Evolutionary conservation across 2,329 filamentous ascomycete genomes (phyloP).

Genomic region (Fusarium praegraminearum): DNA sequence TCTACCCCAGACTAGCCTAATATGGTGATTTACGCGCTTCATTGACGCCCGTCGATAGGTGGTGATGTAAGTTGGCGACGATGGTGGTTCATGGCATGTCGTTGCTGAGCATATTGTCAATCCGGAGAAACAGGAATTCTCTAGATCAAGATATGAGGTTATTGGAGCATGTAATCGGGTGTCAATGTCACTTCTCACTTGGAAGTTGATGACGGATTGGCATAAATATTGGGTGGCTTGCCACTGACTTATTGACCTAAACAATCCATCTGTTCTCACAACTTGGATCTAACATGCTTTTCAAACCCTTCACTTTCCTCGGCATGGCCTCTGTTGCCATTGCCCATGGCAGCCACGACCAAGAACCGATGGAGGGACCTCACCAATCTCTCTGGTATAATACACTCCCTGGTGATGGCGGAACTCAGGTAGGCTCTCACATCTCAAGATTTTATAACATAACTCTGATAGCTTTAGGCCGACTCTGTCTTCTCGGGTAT

Average conservation of each 20-base stretch:
- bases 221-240: constrained; percentile 14
- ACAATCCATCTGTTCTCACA: fast-evolving
- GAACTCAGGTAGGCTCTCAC: constrained; percentile 72
- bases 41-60: background rate
- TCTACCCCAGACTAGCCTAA: constrained; percentile 31
- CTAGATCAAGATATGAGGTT: too few relatives aligned
- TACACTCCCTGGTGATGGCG: constrained; percentile 82
- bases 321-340: constrained; percentile 63
- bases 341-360: constrained; percentile 70
- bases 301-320: constrained; percentile 50
- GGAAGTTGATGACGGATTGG: fast-evolving
- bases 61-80: background rate
- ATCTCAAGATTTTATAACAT: fast-evolving
- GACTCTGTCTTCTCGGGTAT: constrained; percentile 92
- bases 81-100: background rate
- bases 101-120: background rate
- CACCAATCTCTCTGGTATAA: constrained; percentile 86
- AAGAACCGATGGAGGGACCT: constrained; percentile 74
- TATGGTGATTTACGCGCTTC: constrained; percentile 39
- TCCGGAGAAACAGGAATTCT: too few relatives aligned
- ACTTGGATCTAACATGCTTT: constrained; percentile 44
- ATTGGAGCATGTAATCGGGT: background rate
- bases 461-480: constrained; percentile 62
- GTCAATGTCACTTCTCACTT: background rate
- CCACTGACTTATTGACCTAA: fast-evolving